Percentiles rank a stretch among this genome's conserved stretches.
These are phyloP conservation scores for Talaromyces amestolkiae DNA, from an alignment of 2,329 filamentous ascomycete species.

Conservation along the genomic window DNA sequence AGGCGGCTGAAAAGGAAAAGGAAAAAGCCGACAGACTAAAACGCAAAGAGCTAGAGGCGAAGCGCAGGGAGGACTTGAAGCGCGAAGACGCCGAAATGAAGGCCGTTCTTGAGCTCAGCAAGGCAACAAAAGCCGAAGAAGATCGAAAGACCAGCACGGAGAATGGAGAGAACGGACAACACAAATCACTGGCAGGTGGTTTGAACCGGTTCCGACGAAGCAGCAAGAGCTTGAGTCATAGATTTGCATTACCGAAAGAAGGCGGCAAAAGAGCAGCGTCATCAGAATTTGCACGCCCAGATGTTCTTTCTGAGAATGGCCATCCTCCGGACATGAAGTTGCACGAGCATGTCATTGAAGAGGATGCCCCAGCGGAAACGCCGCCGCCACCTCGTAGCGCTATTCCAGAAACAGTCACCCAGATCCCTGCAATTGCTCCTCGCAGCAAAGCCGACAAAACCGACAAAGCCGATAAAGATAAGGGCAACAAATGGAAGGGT, in stretches of 20 bases:
- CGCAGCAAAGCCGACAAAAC: neutral
- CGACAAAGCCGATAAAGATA: conserved; percentile 18
- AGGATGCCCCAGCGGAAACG: conserved; percentile 12
- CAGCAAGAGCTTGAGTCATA: conserved; percentile 76
- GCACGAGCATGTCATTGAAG: conserved; percentile 20
- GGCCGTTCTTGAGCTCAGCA: conserved; percentile 65
- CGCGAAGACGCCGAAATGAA: conserved; percentile 61
- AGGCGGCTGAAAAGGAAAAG: conserved; percentile 46
- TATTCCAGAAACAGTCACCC: neutral
- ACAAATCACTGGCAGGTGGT: conserved; percentile 39
- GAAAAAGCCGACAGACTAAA: conserved; percentile 56
- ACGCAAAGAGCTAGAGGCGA: conserved; percentile 59
- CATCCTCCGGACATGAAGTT: conserved; percentile 12
- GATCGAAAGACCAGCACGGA: conserved; percentile 30
- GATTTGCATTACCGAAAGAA: conserved; percentile 49
- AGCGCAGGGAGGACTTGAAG: conserved; percentile 46
- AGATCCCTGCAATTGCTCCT: neutral
- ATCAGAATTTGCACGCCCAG: conserved; percentile 22
- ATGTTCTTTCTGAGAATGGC: conserved; percentile 14
- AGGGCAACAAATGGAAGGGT: conserved; percentile 36
- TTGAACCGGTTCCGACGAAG: conserved; percentile 67
- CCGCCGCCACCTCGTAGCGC: neutral
- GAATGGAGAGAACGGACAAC: conserved; percentile 21
- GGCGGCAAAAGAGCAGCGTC: conserved; percentile 36
- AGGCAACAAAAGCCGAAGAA: conserved; percentile 58